Conservation (phyloP, 1,139 yeast genomes). For the Cylindricascospora bacillispora region DNA sequence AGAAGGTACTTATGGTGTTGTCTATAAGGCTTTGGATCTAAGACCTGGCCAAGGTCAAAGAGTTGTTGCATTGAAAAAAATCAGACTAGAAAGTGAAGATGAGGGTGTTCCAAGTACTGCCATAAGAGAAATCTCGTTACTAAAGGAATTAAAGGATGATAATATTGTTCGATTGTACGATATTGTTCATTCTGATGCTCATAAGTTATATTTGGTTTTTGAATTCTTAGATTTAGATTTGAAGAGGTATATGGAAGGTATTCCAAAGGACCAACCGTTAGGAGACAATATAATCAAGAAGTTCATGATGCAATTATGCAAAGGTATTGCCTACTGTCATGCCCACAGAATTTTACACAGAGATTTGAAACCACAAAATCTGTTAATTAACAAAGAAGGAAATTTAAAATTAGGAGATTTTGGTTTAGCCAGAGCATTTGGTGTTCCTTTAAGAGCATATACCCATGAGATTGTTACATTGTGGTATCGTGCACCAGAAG, state of each 20-base stretch:
- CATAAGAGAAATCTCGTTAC: slow-evolving; percentile 83
- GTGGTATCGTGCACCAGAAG: slow-evolving; percentile 98
- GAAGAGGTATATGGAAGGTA: slow-evolving; percentile 92
- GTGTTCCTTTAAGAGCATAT: slow-evolving; percentile 91
- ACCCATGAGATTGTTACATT: slow-evolving; percentile 96
- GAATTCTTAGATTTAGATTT: slow-evolving; percentile 90
- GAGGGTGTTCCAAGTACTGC: slow-evolving; percentile 99
- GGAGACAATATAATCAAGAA: slow-evolving; percentile 85
- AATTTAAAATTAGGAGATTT: slow-evolving; percentile 92
- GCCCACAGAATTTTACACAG: slow-evolving; percentile 90
- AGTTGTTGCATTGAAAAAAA: slow-evolving; percentile 87
- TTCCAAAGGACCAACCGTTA: slow-evolving; percentile 83
- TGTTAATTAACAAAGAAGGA: slow-evolving; percentile 89
- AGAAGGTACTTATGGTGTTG: slow-evolving; percentile 98
- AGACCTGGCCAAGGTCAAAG: slow-evolving; percentile 61
- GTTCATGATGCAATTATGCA: slow-evolving; percentile 84
- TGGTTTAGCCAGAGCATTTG: slow-evolving; percentile 94
- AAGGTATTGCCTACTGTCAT: slow-evolving; percentile 92
- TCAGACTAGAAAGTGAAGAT: slow-evolving; percentile 90
- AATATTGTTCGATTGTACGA: slow-evolving; percentile 86
- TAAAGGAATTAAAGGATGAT: slow-evolving; percentile 86
- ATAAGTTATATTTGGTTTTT: slow-evolving; percentile 82
- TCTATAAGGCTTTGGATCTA: slow-evolving; percentile 86
- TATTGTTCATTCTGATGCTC: slow-evolving; percentile 94
- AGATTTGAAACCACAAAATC: slow-evolving; percentile 91